Conservation (phyloP, 169 alveolate genomes). For the Eimeria acervulina region DNA sequence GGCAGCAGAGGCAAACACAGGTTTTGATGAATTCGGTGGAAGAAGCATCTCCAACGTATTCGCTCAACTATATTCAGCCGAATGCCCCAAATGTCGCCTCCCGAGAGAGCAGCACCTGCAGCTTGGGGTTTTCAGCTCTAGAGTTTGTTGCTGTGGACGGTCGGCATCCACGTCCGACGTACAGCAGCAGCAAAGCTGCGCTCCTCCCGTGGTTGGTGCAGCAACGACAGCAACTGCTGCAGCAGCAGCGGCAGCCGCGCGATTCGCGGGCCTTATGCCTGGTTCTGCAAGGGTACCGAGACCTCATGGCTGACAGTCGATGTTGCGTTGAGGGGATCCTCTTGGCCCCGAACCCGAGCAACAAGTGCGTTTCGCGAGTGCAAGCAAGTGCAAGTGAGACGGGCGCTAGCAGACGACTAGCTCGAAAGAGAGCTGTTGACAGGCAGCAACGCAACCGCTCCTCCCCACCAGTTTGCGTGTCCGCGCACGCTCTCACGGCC, state of each 20-base stretch:
- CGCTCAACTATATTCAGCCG: background rate
- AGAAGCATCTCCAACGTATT: background rate
- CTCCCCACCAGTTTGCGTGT: background rate
- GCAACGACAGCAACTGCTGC: slow-evolving; percentile 68
- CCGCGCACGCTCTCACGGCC: background rate
- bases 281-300: slow-evolving; percentile 52
- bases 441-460: background rate
- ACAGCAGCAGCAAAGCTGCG: slow-evolving; percentile 59
- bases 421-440: background rate
- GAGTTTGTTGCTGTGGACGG: slow-evolving; percentile 71
- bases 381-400: background rate
- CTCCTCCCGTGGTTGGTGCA: slow-evolving; percentile 65
- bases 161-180: slow-evolving; percentile 38
- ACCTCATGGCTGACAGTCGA: slow-evolving; percentile 56
- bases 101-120: slow-evolving; percentile 55
- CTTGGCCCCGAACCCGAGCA: slow-evolving; percentile 79
- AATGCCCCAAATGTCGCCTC: background rate
- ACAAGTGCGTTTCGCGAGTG: background rate
- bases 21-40: slow-evolving; percentile 25
- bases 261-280: slow-evolving; percentile 36
- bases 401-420: background rate
- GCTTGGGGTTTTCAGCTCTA: slow-evolving; percentile 48
- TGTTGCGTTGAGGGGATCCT: slow-evolving; percentile 74
- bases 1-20: slow-evolving; percentile 36
- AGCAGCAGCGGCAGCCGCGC: slow-evolving; percentile 47